Conservation (phyloP, 192 early-diverging fungal genomes). For the Backusella liffmaniae region DNA sequence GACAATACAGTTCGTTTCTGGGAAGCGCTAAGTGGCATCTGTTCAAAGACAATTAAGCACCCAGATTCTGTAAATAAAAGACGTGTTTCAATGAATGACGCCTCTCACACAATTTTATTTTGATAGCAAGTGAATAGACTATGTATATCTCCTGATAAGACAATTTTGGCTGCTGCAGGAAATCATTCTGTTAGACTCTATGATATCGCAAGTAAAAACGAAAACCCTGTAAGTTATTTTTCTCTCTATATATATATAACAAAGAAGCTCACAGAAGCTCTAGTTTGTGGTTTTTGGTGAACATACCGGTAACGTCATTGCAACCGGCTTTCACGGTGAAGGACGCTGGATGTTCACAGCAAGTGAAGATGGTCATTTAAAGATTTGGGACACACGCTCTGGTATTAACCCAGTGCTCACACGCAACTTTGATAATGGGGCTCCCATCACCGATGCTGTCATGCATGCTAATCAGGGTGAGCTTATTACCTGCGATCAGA, state of each 20-base stretch:
- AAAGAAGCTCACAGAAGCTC: background rate
- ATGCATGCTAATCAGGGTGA: slow-evolving; percentile 82
- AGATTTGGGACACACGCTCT: slow-evolving; percentile 73
- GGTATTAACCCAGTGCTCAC: slow-evolving; percentile 50
- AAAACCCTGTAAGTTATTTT: slow-evolving; percentile 59
- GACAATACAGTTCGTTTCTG: slow-evolving; percentile 75
- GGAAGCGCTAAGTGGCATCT: slow-evolving; percentile 68
- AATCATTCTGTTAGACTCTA: slow-evolving; percentile 82
- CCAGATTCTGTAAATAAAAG: slow-evolving; percentile 65
- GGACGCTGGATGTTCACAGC: slow-evolving; percentile 79
- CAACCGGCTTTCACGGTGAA: slow-evolving; percentile 64
- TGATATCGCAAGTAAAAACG: slow-evolving; percentile 78
- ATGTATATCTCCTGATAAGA: slow-evolving; percentile 86
- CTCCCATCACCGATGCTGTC: slow-evolving; percentile 59
- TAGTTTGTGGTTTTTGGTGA: slow-evolving; percentile 59
- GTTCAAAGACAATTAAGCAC: slow-evolving; percentile 73
- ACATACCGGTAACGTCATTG: slow-evolving; percentile 60
- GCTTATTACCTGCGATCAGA: slow-evolving; percentile 80
- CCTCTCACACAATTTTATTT: background rate
- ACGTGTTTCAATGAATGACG: background rate
- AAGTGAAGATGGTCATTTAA: slow-evolving; percentile 70
- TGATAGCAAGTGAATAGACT: slow-evolving; percentile 83
- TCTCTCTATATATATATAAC: background rate
- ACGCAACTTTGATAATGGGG: slow-evolving; percentile 59
- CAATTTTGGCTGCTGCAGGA: slow-evolving; percentile 82